Evolutionary conservation across 257 asterid species (phyloP).

Genomic region (Thymus quinquecostatus): DNA sequence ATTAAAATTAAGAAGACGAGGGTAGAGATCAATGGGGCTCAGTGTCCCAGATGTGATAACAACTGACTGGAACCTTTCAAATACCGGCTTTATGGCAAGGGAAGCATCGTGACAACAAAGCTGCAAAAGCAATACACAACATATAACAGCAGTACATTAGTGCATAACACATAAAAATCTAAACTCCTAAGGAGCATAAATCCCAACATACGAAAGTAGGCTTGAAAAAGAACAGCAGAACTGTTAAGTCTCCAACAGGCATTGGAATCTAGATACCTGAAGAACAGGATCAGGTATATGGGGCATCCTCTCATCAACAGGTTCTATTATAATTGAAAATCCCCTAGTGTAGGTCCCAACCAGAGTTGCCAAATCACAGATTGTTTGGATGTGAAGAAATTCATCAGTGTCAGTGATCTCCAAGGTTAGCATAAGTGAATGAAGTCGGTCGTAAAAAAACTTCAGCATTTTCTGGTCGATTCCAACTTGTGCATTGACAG

Average conservation of each 20-base stretch:
- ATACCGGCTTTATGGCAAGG: constrained; percentile 97
- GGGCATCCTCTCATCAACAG: constrained; percentile 97
- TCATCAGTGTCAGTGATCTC: constrained; percentile 97
- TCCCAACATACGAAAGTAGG: not conserved
- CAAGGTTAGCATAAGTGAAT: constrained; percentile 89
- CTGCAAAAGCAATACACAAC: constrained; percentile 46
- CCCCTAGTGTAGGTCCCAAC: constrained; percentile 94
- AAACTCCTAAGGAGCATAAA: not conserved
- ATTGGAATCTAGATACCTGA: constrained; percentile 55
- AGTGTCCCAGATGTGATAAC: constrained; percentile 97
- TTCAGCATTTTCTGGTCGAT: constrained; percentile 90
- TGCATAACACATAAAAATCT: not conserved
- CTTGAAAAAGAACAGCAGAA: not conserved
- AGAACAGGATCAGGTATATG: constrained; percentile 97
- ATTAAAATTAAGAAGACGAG: constrained; percentile 92
- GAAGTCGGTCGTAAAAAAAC: constrained; percentile 94
- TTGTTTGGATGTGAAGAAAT: constrained; percentile 84
- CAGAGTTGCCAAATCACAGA: constrained; percentile 95
- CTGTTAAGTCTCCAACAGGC: not conserved
- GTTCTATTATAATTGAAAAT: constrained; percentile 93
- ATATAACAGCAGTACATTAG: constrained; percentile 6
- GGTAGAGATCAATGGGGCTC: constrained; percentile 98
- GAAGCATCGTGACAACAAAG: constrained; percentile 99
- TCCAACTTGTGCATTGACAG: constrained; percentile 84
- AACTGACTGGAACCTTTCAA: constrained; percentile 95